phyloP scores from a whole-genome alignment of 116 monocot species.

The Zostera marina region DNA sequence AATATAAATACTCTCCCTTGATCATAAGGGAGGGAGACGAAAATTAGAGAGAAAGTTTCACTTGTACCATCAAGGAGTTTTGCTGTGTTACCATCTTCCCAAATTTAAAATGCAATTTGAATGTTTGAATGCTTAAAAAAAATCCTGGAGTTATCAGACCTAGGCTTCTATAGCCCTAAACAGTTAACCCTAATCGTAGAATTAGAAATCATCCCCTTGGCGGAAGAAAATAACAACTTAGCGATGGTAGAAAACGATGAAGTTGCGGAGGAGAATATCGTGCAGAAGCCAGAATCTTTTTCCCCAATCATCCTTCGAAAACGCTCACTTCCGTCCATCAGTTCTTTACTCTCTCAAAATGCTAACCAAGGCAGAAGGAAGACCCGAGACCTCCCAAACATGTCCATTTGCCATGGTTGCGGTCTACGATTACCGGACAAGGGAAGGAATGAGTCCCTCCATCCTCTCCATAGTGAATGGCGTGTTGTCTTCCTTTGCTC shows the following conservation, averaged over 20 bases:
- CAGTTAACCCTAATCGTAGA: no score
- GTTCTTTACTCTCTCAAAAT: not conserved
- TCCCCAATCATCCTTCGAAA: conserved; percentile 2
- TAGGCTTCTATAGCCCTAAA: no score
- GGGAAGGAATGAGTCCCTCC: conserved; percentile 4
- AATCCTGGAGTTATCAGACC: no score
- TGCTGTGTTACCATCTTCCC: no score
- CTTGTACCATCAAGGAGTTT: no score
- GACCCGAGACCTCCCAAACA: conserved; percentile 15
- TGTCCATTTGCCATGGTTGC: conserved; percentile 30
- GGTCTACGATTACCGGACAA: conserved; percentile 12
- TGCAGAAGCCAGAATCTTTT: not conserved
- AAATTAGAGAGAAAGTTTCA: no score
- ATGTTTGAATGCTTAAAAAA: no score
- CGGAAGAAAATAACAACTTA: not conserved
- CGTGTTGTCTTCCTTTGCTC: conserved; percentile 37
- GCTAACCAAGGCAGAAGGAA: conserved; percentile 3
- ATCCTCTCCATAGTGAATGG: conserved; percentile 28
- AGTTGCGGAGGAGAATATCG: not conserved
- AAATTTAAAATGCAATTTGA: not conserved
- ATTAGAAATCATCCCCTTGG: not conserved
- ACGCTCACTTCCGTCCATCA: not conserved
- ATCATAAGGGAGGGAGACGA: no score
- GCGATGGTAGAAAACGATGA: not conserved
- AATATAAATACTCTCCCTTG: no score